Evolutionary conservation across 306 rosid species (phyloP).

Genomic region (Gynostemma pentaphyllum): DNA sequence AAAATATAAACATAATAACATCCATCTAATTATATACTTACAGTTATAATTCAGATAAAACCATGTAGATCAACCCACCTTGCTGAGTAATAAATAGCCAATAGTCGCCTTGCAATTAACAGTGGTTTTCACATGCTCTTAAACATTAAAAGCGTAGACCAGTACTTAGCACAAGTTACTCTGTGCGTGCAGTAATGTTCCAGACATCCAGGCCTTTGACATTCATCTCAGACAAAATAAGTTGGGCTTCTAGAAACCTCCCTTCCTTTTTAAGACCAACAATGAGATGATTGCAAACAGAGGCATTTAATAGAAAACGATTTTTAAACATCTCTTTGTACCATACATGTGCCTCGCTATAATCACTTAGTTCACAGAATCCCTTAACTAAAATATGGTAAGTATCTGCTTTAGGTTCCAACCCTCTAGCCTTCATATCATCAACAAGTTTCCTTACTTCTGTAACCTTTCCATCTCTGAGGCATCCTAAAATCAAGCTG

Average conservation of each 20-base stretch:
- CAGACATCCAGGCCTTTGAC: conserved; percentile 22
- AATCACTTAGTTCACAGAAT: conserved; percentile 48
- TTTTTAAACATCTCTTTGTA: conserved; percentile 48
- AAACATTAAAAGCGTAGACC: too few species aligned
- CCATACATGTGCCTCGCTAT: conserved; percentile 58
- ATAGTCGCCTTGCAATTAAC: too few species aligned
- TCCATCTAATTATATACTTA: too few species aligned
- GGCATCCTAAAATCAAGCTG: conserved; percentile 57
- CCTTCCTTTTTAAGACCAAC: conserved; percentile 54
- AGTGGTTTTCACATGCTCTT: too few species aligned
- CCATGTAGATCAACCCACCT: too few species aligned
- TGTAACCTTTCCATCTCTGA: conserved; percentile 35
- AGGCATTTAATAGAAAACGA: conserved; percentile 26
- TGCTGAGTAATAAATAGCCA: too few species aligned
- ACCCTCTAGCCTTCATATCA: conserved; percentile 65
- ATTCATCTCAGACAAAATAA: conserved; percentile 41
- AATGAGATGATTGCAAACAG: conserved; percentile 32
- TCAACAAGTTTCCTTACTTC: conserved; percentile 39
- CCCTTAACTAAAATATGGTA: conserved; percentile 64
- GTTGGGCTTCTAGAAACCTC: conserved; percentile 48
- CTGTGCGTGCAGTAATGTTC: too few species aligned
- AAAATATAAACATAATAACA: too few species aligned
- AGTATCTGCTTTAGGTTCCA: conserved; percentile 58
- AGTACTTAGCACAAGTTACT: too few species aligned
- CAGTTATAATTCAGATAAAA: too few species aligned